phyloP scores from a whole-genome alignment of 208 protist genomes.

The Trypanosoma theileri region DNA sequence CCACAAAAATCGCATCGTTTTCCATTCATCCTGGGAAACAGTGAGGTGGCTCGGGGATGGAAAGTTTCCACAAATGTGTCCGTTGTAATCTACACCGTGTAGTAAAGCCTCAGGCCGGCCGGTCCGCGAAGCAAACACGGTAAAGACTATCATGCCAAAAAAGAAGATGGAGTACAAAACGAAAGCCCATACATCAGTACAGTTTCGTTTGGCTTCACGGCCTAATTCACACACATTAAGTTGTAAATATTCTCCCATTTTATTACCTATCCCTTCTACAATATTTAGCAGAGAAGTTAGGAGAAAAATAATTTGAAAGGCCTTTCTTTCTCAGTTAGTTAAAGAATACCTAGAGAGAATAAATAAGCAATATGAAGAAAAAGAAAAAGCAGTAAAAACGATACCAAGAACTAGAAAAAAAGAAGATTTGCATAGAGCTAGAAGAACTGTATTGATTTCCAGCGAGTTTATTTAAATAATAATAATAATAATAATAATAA shows the following conservation, averaged over 20 bases:
- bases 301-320: too few relatives aligned
- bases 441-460: too few relatives aligned
- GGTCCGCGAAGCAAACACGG: background rate
- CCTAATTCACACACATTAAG: background rate
- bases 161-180: background rate
- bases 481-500: too few relatives aligned
- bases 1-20: background rate
- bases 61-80: conserved; percentile 11
- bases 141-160: conserved; percentile 2
- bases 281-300: background rate
- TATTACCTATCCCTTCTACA: background rate
- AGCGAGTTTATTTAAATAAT: too few relatives aligned
- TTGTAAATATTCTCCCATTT: background rate
- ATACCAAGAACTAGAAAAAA: too few relatives aligned
- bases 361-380: too few relatives aligned
- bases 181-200: conserved; percentile 9
- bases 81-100: conserved; percentile 23
- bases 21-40: background rate
- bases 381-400: too few relatives aligned
- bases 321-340: too few relatives aligned
- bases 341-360: too few relatives aligned
- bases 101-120: background rate
- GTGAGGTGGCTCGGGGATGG: background rate
- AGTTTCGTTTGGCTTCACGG: background rate
- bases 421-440: too few relatives aligned